Base-by-base conservation (phyloP, 2,329 filamentous ascomycete genomes). In the Chaetomium olivaceum region DNA sequence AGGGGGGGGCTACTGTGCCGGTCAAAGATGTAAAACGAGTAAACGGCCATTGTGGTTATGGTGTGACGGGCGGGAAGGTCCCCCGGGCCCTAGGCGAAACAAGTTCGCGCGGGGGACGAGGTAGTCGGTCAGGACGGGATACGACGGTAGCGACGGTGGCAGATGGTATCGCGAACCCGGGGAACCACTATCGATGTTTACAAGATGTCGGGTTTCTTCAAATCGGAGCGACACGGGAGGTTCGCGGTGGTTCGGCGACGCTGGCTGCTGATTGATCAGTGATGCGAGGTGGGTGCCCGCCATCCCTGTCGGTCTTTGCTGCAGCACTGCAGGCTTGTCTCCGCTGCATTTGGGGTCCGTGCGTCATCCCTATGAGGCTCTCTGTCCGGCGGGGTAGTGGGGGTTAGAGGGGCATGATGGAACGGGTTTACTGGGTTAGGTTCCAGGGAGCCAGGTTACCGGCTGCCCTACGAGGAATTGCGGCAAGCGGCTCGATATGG, bases 21-120 rank as follows among this genome's bases (percentile, higher is more conserved):
- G 81, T 99, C 95, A 78, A 99, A 99, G 76, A 99, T 97, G 84
- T 97, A 97, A 81, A 99, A 97, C 67, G 93, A 93, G 81, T 96
- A 98, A 78, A 98, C 91, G 67, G 91, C 89, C 95, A 99, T 98
- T 76, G 98, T 97, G 76, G 73, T 82, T 36, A 43, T 21, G 39
- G 39, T 43, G 39, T 43, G 39, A 43, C 16, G 5, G 25, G 8
- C 33, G 61, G 39, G 2, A 54, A 33, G 50, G 64, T 54, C 65
- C 61, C 64, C 61, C 54, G 54, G 50, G 63, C 63, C 64, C 61
- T 58, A 55, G 50, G 63, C 63, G 61, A 54, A 63, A 61, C 57
- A 58, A 59, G 54, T 56, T 58, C 63, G 63, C 62, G 58, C 66
- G 62, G 62, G 66, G 65, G 58, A 61, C 57, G 57, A 50, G 2